Base-by-base conservation (phyloP, 495 filamentous ascomycete species). In the Aspergillus taichungensis region DNA sequence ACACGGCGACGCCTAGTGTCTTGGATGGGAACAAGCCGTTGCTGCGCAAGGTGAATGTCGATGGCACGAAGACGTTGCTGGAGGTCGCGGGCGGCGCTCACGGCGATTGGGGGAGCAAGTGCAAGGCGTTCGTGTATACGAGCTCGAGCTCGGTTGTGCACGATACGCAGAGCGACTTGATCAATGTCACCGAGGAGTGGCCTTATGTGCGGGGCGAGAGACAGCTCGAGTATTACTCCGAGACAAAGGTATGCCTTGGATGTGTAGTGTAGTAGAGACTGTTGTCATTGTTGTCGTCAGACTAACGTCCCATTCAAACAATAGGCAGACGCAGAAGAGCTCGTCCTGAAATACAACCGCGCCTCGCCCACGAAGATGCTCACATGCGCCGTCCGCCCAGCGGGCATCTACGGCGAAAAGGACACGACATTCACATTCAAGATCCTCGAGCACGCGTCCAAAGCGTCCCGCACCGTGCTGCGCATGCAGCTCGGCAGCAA, bases 41-140 rank as follows among this genome's bases (percentile, higher is more conserved):
- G 38, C 52, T 73, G 47, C 56, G 56, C 49, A 89, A 86, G 68
- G 92, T 99, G 50, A 99, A 97, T 63, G 87, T 99, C 1, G 84
- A 86, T 13, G 92, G 92, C 12, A 96, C 91, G 0, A 79, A 77
- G 51, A 83, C 72, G 13, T 69, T 97, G 13, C 65, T 99, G 37
- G 78, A 88, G 43, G 85, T 83, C 10, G 83, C 84, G 42, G 78
- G 79, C 50, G 75, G 84, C 54, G 74, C 76, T 29, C 64, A 65
- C 37, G 68, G 68, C 6, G 68, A 72, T 30, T 74, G 70, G 70
- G 70, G 70, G 49, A 81, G 78, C 33, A 72, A 68, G 36, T 90
- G 95, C 55, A 95, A 87, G 68, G 94, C 82, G 0, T 85, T 99
- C 54, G 87, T 99, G 28, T 94, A 94, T 69, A 99, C 94, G 3